phyloP scores from a whole-genome alignment of 352 stramenopile species.

The Pythium sp. region DNA sequence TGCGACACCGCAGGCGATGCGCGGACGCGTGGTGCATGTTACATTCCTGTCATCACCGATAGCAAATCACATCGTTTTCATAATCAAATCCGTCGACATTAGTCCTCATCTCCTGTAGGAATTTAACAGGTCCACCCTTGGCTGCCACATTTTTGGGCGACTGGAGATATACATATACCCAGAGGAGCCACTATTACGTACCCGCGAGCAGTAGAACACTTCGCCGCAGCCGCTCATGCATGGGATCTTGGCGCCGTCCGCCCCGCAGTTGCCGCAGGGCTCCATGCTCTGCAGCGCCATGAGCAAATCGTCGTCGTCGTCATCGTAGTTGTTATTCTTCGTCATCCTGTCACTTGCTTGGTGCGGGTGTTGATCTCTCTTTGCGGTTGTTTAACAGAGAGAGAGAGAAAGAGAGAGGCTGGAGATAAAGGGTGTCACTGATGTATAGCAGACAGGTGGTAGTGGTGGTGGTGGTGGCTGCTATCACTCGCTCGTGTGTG shows the following conservation, averaged over 20 bases:
- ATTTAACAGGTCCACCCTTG: background rate
- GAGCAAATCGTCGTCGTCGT: conserved; percentile 84
- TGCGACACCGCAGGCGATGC: conserved; percentile 83
- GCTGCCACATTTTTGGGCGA: background rate
- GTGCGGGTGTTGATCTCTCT: background rate
- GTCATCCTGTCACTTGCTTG: conserved; percentile 25
- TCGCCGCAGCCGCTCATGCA: conserved; percentile 85
- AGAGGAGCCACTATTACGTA: conserved; percentile 24
- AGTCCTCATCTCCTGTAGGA: background rate
- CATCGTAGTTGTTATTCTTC: conserved; percentile 81
- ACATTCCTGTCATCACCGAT: conserved; percentile 52
- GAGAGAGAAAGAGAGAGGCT: background rate
- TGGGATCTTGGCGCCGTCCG: conserved; percentile 77
- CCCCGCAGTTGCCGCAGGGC: conserved; percentile 81
- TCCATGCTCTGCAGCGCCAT: conserved; percentile 86
- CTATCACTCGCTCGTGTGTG: background rate
- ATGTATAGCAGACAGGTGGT: background rate
- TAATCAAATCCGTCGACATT: background rate
- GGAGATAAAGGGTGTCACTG: background rate
- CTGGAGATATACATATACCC: background rate
- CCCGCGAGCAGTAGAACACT: conserved; percentile 87
- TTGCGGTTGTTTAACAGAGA: background rate
- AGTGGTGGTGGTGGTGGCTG: background rate
- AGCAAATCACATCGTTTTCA: too few relatives aligned
- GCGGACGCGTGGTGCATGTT: conserved; percentile 86